Evolutionary conservation across 2,329 filamentous ascomycete species (phyloP).

Genomic region (Plectosphaerella plurivora): DNA sequence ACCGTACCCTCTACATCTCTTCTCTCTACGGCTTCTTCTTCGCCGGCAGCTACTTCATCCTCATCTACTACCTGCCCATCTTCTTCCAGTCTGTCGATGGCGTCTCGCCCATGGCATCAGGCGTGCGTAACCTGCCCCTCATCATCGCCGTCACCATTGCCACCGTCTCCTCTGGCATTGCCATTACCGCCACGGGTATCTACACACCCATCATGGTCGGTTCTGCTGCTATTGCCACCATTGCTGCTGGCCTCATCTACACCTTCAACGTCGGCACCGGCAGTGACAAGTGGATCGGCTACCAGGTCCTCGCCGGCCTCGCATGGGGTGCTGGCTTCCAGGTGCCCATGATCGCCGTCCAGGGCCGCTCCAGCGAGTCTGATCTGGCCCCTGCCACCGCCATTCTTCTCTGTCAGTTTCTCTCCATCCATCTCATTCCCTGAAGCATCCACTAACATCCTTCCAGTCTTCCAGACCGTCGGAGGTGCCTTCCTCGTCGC

Average conservation of each 20-base stretch:
- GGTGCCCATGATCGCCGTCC: slow-evolving; percentile 46
- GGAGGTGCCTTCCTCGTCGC: slow-evolving; percentile 47
- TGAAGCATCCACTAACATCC: background rate
- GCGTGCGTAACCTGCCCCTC: slow-evolving; percentile 40
- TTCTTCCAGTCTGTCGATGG: slow-evolving; percentile 40
- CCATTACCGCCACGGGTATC: slow-evolving; percentile 33
- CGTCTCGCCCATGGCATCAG: slow-evolving; percentile 31
- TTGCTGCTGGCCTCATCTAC: slow-evolving; percentile 39
- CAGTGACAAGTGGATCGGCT: slow-evolving; percentile 45
- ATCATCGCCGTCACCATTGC: slow-evolving; percentile 37
- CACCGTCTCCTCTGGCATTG: slow-evolving; percentile 31
- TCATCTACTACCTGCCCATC: slow-evolving; percentile 43
- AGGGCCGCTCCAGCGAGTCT: slow-evolving; percentile 30
- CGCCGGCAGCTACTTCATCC: slow-evolving; percentile 36
- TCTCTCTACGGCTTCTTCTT: slow-evolving; percentile 36
- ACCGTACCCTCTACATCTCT: slow-evolving; percentile 31
- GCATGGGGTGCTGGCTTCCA: slow-evolving; percentile 42
- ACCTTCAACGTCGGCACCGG: slow-evolving; percentile 31
- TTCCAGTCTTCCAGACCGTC: slow-evolving; percentile 40
- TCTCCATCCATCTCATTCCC: background rate
- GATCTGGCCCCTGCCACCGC: slow-evolving; percentile 44
- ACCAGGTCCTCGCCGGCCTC: slow-evolving; percentile 45
- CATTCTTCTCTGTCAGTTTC: slow-evolving; percentile 30
- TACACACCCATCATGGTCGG: slow-evolving; percentile 41
- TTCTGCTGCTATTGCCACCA: slow-evolving; percentile 35